These are phyloP conservation scores for Cutaneotrichosporon spelunceum DNA, from an alignment of 1,284 basidiomycete species.

Conservation along the genomic window DNA sequence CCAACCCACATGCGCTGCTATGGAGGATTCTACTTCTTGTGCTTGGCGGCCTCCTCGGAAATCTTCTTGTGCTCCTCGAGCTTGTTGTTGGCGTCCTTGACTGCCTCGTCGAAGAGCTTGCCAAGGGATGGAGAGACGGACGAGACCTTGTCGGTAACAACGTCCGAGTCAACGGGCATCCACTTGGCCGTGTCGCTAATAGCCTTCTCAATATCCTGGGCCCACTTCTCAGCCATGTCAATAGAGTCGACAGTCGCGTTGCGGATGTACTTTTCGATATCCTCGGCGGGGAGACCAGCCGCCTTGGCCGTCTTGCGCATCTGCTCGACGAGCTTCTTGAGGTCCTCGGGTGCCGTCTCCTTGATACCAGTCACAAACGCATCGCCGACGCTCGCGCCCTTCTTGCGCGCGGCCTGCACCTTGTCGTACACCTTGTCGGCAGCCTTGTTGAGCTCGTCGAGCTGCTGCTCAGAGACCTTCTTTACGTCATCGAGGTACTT, in stretches of 20 bases:
- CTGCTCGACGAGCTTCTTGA: conserved; percentile 45
- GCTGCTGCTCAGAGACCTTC: conserved; percentile 41
- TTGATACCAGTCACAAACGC: conserved; percentile 39
- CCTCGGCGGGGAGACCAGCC: conserved; percentile 47
- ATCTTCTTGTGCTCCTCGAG: conserved; percentile 15
- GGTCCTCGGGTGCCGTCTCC: conserved; percentile 41
- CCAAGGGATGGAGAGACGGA: conserved; percentile 43
- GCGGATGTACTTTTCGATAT: conserved; percentile 40
- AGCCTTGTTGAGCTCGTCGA: conserved; percentile 44
- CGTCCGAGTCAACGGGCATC: conserved; percentile 43
- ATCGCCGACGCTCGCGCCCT: conserved; percentile 40
- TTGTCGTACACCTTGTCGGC: conserved; percentile 43
- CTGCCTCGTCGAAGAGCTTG: conserved; percentile 40
- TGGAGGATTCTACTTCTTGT: background rate
- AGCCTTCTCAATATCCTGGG: conserved; percentile 36
- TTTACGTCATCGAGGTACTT: conserved; percentile 40
- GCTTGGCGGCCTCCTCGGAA: conserved; percentile 25
- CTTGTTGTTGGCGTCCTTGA: conserved; percentile 35
- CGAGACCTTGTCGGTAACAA: conserved; percentile 41
- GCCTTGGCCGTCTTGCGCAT: conserved; percentile 46
- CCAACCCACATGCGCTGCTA: background rate
- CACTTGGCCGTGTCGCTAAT: conserved; percentile 34
- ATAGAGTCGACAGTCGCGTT: conserved; percentile 42
- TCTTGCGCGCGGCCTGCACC: conserved; percentile 45
- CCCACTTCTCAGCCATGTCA: conserved; percentile 40